Evolutionary conservation across 495 filamentous ascomycete genomes (phyloP).

Genomic region (Aspergillus olivimuriae): DNA sequence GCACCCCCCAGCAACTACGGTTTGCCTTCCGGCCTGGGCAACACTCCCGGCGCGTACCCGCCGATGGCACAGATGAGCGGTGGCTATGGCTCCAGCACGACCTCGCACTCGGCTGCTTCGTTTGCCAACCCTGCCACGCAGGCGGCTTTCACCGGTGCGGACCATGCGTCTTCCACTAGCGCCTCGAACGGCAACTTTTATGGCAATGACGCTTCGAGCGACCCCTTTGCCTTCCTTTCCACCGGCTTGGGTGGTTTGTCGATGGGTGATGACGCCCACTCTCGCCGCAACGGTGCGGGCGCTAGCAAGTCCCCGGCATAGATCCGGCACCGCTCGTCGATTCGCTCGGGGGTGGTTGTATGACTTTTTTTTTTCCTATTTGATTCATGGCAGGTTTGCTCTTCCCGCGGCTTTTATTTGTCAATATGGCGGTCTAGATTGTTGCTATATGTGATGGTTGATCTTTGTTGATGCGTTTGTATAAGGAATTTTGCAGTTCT

Average conservation of each 20-base stretch:
- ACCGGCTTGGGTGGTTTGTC: constrained; percentile 72
- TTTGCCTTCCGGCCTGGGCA: constrained; percentile 82
- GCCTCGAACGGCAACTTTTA: constrained; percentile 52
- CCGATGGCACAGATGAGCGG: constrained; percentile 70
- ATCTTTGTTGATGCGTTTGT: constrained; percentile 52
- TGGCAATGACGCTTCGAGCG: constrained; percentile 56
- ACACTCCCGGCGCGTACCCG: constrained; percentile 71
- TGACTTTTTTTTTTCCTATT: no score
- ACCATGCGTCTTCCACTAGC: constrained; percentile 55
- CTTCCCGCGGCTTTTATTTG: constrained; percentile 15
- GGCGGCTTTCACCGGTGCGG: constrained; percentile 82
- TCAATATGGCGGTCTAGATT: constrained; percentile 41
- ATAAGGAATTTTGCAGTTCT: constrained; percentile 45
- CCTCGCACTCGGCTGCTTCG: constrained; percentile 74
- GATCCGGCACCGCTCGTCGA: constrained; percentile 10
- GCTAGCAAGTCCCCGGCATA: constrained; percentile 46
- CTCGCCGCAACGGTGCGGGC: constrained; percentile 65
- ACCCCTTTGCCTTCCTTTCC: constrained; percentile 88
- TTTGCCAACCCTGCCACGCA: constrained; percentile 93
- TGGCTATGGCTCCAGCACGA: constrained; percentile 54
- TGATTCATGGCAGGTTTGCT: constrained; percentile 5
- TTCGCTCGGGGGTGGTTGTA: constrained; percentile 7
- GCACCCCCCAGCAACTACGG: constrained; percentile 86
- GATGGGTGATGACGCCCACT: constrained; percentile 70
- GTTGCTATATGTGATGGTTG: constrained; percentile 58